These are phyloP conservation scores for Sporothrix pseudoabietina DNA, from an alignment of 2,329 filamentous ascomycete genomes.

Conservation along the genomic window DNA sequence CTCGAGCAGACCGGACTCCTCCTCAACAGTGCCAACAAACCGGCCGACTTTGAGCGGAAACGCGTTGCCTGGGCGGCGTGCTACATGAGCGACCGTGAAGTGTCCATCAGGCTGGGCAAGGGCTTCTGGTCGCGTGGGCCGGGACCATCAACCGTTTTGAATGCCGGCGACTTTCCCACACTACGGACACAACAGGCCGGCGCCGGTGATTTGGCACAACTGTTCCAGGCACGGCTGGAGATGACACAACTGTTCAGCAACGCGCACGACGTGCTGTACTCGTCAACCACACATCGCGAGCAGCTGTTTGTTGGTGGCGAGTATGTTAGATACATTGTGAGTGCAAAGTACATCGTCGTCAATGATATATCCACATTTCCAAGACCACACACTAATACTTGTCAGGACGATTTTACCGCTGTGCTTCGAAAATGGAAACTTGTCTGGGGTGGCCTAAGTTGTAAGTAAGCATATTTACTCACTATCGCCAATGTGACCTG, in stretches of 20 bases:
- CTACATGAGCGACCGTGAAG: constrained; percentile 67
- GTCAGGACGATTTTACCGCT: constrained; percentile 65
- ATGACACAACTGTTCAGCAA: constrained; percentile 73
- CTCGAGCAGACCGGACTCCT: constrained; percentile 69
- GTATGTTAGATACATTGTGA: constrained; percentile 69
- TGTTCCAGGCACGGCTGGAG: constrained; percentile 72
- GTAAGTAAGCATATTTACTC: constrained; percentile 44
- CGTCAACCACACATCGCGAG: constrained; percentile 68
- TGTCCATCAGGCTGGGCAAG: constrained; percentile 70
- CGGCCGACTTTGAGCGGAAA: constrained; percentile 62
- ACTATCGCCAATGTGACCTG: too few species aligned
- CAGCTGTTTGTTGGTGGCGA: constrained; percentile 70
- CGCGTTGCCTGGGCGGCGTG: constrained; percentile 66
- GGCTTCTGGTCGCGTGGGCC: constrained; percentile 75
- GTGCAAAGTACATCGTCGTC: constrained; percentile 18
- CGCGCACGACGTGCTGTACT: constrained; percentile 73
- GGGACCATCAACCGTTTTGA: constrained; percentile 64
- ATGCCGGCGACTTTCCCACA: constrained; percentile 68
- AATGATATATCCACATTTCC: too few species aligned
- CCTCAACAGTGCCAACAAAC: constrained; percentile 47
- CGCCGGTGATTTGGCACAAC: constrained; percentile 66
- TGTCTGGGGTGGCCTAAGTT: constrained; percentile 67
- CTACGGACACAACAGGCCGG: constrained; percentile 60
- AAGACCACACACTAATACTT: neutral
- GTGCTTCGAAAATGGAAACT: constrained; percentile 72